A percentile compares a stretch with the other conserved stretches of the same genome.
These are phyloP conservation scores for Dioscorea zingiberensis DNA, from an alignment of 106 monocot genomes.

Conservation along the genomic window DNA sequence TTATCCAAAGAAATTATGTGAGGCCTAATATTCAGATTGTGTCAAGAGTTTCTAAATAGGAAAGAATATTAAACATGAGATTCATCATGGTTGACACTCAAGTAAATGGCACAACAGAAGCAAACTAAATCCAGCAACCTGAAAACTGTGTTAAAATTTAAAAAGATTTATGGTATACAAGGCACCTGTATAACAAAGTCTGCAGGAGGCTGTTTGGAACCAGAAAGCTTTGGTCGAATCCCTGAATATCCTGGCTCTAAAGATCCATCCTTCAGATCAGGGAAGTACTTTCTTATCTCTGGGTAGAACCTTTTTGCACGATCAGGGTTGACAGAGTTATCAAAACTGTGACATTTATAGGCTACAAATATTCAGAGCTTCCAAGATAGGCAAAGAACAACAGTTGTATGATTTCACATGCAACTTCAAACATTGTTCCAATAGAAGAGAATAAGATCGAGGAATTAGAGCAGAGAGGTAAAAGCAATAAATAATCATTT, in stretches of 20 bases:
- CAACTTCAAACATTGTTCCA: no score
- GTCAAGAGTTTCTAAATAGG: no score
- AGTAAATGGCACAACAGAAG: no score
- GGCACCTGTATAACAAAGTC: conserved; percentile 91
- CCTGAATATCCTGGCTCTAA: conserved; percentile 91
- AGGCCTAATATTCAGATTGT: no score
- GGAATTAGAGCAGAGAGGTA: background rate
- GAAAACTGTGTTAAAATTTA: background rate
- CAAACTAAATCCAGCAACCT: background rate
- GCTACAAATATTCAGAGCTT: background rate
- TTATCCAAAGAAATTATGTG: no score
- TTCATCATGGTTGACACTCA: no score
- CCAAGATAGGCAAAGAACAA: background rate
- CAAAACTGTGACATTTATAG: conserved; percentile 49
- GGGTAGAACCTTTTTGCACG: conserved; percentile 63
- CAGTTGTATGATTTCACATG: no score
- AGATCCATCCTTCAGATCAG: conserved; percentile 74
- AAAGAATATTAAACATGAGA: no score
- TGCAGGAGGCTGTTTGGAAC: conserved; percentile 49
- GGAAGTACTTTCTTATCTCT: conserved; percentile 90
- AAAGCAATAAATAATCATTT: background rate
- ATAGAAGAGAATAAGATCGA: background rate
- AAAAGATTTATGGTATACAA: background rate
- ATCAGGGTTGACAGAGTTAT: conserved; percentile 72
- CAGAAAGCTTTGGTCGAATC: conserved; percentile 80